Conservation (phyloP, 257 asterid species). For the Solanum lycopersicoides region DNA sequence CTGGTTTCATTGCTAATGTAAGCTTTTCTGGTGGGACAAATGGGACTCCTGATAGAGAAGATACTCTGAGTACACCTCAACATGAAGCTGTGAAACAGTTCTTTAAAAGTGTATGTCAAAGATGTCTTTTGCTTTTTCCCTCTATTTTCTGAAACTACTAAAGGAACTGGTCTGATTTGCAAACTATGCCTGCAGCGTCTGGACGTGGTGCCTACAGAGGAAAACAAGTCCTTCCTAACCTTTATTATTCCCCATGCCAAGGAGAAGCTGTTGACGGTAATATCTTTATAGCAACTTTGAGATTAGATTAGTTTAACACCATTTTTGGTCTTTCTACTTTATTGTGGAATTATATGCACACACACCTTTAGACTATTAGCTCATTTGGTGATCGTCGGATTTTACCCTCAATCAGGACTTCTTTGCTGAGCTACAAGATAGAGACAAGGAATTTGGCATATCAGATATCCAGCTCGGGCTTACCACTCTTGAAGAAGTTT, state of each 20-base stretch:
- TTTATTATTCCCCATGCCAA: conserved; percentile 81
- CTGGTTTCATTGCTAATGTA: conserved; percentile 79
- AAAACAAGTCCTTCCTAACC: conserved; percentile 67
- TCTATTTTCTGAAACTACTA: neutral
- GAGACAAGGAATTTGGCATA: conserved; percentile 52
- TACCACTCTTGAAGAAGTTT: conserved; percentile 83
- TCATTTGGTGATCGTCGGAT: neutral
- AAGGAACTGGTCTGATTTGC: neutral
- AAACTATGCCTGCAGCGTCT: conserved; percentile 33
- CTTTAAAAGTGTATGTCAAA: conserved; percentile 54
- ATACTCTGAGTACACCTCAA: conserved; percentile 24
- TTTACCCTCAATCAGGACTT: conserved; percentile 36
- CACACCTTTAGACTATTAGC: neutral
- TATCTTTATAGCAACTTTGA: neutral
- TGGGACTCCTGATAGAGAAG: conserved; percentile 31
- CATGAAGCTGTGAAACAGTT: conserved; percentile 61
- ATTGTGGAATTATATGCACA: neutral
- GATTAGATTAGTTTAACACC: neutral
- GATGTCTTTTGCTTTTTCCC: conserved; percentile 3
- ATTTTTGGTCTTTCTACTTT: neutral
- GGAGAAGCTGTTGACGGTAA: conserved; percentile 79
- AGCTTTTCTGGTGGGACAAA: conserved; percentile 55
- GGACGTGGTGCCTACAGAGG: conserved; percentile 76
- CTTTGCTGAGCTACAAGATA: conserved; percentile 61
- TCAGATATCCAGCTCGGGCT: conserved; percentile 85